Conservation (phyloP, 2,329 filamentous ascomycete species). For the Magnaporthiopsis rhizophila region DNA sequence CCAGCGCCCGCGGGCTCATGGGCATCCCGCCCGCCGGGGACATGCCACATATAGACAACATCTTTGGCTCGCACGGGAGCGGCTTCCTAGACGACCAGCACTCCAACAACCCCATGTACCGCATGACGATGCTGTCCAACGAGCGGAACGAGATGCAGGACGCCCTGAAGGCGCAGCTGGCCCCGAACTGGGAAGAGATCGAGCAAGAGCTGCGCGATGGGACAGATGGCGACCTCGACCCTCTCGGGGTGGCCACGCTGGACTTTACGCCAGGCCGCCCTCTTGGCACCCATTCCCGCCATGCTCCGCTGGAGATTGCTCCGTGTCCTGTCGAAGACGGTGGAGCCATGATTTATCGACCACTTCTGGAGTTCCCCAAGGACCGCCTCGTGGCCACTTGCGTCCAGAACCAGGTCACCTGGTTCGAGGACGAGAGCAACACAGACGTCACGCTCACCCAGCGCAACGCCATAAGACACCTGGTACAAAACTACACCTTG, state of each 20-base stretch:
- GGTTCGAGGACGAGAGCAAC: conserved; percentile 86
- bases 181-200: background rate
- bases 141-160: conserved; percentile 14
- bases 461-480: conserved; percentile 71
- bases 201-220: conserved; percentile 12
- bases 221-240: conserved; percentile 12
- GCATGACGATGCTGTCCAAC: background rate
- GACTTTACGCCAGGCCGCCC: conserved; percentile 6
- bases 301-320: conserved; percentile 22
- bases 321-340: conserved; percentile 42
- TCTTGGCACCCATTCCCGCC: conserved; percentile 9
- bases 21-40: conserved; percentile 58
- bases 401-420: conserved; percentile 54
- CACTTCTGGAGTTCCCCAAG: conserved; percentile 65
- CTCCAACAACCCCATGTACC: conserved; percentile 25
- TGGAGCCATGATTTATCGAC: conserved; percentile 60
- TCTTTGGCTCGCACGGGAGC: conserved; percentile 64
- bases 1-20: conserved; percentile 60
- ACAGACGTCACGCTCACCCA: conserved; percentile 64
- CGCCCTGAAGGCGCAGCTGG: conserved; percentile 18
- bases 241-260: conserved; percentile 15
- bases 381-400: conserved; percentile 69
- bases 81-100: conserved; percentile 44
- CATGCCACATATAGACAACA: conserved; percentile 77
- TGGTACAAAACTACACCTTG: conserved; percentile 50